Evolutionary conservation across 73 alveolate genomes (phyloP).

Genomic region (Paramecium octaurelia): DNA sequence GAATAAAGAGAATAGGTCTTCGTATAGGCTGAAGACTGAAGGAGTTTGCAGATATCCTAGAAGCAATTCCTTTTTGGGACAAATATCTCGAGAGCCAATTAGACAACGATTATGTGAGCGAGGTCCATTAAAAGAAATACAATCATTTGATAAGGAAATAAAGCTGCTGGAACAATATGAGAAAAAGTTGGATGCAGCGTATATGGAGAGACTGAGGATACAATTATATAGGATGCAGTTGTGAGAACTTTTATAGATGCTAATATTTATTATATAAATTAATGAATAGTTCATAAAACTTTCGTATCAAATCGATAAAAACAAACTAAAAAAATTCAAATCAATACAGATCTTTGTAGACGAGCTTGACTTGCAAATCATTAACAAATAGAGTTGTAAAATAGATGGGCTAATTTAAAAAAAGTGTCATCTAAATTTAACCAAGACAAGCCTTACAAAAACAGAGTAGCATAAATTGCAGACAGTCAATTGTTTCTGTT

Average conservation of each 20-base stretch:
- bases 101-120: background rate
- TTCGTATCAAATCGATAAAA: background rate
- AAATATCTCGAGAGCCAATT: background rate
- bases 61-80: background rate
- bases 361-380: slow-evolving; percentile 3
- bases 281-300: background rate
- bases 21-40: background rate
- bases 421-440: background rate
- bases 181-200: background rate
- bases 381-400: background rate
- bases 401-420: background rate
- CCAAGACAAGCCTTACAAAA: background rate
- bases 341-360: background rate
- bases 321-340: background rate
- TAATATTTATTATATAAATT: background rate
- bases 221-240: background rate
- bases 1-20: background rate
- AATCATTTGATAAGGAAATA: background rate
- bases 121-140: background rate
- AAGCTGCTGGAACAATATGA: background rate
- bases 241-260: background rate
- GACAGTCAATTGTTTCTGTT: background rate
- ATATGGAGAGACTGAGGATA: background rate
- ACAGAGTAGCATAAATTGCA: background rate
- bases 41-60: background rate